These are phyloP conservation scores for Candida ovalis DNA, from an alignment of 805 yeast species.

Conservation along the genomic window DNA sequence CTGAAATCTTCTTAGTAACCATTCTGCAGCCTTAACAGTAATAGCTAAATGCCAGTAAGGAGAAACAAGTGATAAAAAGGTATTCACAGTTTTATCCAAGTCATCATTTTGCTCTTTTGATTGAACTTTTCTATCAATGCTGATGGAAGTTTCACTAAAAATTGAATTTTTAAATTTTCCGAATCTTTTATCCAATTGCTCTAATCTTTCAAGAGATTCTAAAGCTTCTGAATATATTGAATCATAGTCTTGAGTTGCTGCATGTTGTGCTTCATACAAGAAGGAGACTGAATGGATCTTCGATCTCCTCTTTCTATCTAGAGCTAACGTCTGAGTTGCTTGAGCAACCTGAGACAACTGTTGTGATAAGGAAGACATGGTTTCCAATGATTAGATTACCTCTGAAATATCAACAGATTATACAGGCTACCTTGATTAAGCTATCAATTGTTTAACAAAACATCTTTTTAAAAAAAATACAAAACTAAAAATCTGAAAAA, in stretches of 20 bases:
- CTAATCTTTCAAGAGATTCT: slow-evolving; percentile 74
- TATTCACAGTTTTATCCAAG: slow-evolving; percentile 69
- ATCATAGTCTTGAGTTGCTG: slow-evolving; percentile 93
- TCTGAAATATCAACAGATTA: neutral
- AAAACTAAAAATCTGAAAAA: neutral
- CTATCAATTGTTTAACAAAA: too few species aligned
- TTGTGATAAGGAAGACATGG: slow-evolving; percentile 59
- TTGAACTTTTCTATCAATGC: slow-evolving; percentile 80
- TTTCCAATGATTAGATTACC: neutral
- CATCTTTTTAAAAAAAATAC: neutral
- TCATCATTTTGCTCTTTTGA: slow-evolving; percentile 70
- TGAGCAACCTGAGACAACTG: slow-evolving; percentile 73
- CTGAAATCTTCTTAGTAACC: slow-evolving; percentile 91
- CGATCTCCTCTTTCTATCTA: slow-evolving; percentile 83
- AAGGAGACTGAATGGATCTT: slow-evolving; percentile 86
- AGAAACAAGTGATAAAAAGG: slow-evolving; percentile 68
- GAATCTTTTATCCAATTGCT: slow-evolving; percentile 72
- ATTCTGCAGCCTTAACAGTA: slow-evolving; percentile 80
- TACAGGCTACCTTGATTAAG: too few species aligned
- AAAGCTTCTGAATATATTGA: slow-evolving; percentile 65
- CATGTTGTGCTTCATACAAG: slow-evolving; percentile 78
- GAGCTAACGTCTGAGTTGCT: slow-evolving; percentile 64
- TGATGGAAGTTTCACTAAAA: slow-evolving; percentile 78
- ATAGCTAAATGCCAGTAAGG: slow-evolving; percentile 75
- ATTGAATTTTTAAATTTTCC: slow-evolving; percentile 62